Conservation (phyloP, 768 basidiomycete genomes). For the Amanita rubescens region DNA sequence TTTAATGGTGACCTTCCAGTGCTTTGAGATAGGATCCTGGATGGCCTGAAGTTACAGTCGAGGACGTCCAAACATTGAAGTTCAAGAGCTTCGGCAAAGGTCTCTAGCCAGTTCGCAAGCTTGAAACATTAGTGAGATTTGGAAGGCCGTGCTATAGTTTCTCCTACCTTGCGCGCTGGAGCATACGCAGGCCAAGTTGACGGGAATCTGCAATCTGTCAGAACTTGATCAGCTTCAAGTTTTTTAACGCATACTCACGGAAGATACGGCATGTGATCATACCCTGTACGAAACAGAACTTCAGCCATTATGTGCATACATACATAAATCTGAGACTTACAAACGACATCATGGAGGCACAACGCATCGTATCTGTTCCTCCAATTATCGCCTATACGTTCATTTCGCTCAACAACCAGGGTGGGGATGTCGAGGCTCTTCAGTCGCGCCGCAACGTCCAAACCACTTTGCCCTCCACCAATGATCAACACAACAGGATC, state of each 20-base stretch:
- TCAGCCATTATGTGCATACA: neutral
- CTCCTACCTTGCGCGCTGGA: constrained; percentile 39
- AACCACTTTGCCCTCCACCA: constrained; percentile 47
- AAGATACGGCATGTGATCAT: constrained; percentile 49
- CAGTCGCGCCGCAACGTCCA: constrained; percentile 48
- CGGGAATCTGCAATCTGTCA: constrained; percentile 35
- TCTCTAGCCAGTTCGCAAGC: constrained; percentile 56
- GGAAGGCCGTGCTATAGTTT: neutral
- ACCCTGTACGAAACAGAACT: constrained; percentile 24
- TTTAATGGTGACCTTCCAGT: constrained; percentile 39
- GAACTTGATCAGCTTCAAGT: neutral
- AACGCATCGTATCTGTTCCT: constrained; percentile 50
- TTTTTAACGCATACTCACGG: constrained; percentile 25
- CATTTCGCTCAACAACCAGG: constrained; percentile 47
- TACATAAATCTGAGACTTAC: constrained; percentile 18
- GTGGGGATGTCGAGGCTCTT: constrained; percentile 40
- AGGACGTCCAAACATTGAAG: constrained; percentile 59
- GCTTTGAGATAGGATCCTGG: constrained; percentile 29
- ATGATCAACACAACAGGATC: constrained; percentile 49
- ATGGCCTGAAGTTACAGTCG: constrained; percentile 24
- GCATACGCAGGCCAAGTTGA: constrained; percentile 44
- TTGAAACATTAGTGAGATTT: neutral
- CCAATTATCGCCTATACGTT: constrained; percentile 51
- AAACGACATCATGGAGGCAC: constrained; percentile 47
- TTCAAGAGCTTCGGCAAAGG: constrained; percentile 51